Evolutionary conservation across 257 asterid genomes (phyloP).

Genomic region (Orobanche coerulescens): DNA sequence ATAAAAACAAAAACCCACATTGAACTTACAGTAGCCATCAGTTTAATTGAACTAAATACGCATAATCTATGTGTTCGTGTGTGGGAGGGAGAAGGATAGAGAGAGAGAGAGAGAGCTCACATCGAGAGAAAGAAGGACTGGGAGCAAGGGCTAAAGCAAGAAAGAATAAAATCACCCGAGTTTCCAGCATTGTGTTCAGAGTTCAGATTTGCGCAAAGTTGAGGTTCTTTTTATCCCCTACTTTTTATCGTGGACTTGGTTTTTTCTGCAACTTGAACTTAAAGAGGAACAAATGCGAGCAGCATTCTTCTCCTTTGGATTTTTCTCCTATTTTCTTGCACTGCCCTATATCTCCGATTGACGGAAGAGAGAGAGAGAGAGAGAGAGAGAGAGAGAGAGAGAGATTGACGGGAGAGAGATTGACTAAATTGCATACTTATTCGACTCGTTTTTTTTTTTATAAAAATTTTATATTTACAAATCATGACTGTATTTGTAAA

Average conservation of each 20-base stretch:
- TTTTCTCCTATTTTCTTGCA: conserved; percentile 11
- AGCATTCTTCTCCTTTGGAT: conserved; percentile 23
- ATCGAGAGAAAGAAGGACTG: conserved; percentile 37
- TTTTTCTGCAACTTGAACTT: background rate
- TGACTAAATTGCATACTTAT: too few relatives aligned
- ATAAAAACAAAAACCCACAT: background rate
- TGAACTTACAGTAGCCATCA: conserved; percentile 12
- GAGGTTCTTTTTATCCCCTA: conserved; percentile 2
- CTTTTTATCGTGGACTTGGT: background rate
- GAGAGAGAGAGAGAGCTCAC: conserved; percentile 21
- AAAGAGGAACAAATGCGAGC: background rate
- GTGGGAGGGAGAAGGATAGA: background rate
- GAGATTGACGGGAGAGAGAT: too few relatives aligned
- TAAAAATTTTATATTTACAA: too few relatives aligned
- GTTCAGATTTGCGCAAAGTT: conserved; percentile 17
- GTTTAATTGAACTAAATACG: conserved; percentile 1
- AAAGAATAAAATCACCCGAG: conserved; percentile 27
- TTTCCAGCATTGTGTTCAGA: conserved; percentile 31
- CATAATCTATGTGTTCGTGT: background rate
- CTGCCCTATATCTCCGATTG: conserved; percentile 22
- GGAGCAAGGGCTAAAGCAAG: conserved; percentile 32
- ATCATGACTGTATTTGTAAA: too few relatives aligned
- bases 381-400: too few relatives aligned
- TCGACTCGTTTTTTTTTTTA: too few relatives aligned
- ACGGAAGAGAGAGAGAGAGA: conserved; percentile 12